phyloP scores from a whole-genome alignment of 768 basidiomycete genomes.

The Royoungia palumana region DNA sequence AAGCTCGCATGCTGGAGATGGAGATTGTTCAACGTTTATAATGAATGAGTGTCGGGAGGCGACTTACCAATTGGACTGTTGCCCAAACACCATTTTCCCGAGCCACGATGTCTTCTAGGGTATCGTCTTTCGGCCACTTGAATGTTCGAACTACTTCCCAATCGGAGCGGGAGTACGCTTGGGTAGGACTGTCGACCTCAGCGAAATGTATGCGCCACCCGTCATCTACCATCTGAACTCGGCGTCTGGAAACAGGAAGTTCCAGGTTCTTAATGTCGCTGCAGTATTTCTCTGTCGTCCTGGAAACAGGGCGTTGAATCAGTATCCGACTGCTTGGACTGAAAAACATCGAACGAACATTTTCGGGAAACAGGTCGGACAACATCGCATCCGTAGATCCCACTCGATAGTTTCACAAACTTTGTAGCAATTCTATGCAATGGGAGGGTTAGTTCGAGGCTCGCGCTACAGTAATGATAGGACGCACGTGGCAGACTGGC shows the following conservation, averaged over 20 bases:
- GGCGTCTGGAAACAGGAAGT: not conserved
- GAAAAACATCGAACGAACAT: conserved; percentile 4
- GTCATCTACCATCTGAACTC: no score
- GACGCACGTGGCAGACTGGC: conserved; percentile 30
- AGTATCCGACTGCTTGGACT: no score
- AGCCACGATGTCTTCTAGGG: not conserved
- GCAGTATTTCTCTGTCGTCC: not conserved
- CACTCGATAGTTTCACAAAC: conserved; percentile 13
- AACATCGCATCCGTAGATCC: conserved; percentile 12
- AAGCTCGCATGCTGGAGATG: conserved; percentile 4
- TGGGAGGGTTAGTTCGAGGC: not conserved
- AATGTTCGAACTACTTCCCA: not conserved
- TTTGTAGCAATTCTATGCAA: conserved; percentile 5
- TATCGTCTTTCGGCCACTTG: not conserved
- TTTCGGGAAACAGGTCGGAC: conserved; percentile 4
- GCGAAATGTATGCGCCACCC: no score
- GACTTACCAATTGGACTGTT: conserved; percentile 2
- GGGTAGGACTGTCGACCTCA: no score
- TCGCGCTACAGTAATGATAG: no score
- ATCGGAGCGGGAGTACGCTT: not conserved
- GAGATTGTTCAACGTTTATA: not conserved
- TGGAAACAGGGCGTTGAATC: not conserved
- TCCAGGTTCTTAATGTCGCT: not conserved
- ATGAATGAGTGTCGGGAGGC: not conserved
- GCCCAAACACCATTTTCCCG: not conserved